Evolutionary conservation across 768 basidiomycete species (phyloP), one percentile per base, ranked within the genome.

Genomic region (Trametes cubensis): DNA sequence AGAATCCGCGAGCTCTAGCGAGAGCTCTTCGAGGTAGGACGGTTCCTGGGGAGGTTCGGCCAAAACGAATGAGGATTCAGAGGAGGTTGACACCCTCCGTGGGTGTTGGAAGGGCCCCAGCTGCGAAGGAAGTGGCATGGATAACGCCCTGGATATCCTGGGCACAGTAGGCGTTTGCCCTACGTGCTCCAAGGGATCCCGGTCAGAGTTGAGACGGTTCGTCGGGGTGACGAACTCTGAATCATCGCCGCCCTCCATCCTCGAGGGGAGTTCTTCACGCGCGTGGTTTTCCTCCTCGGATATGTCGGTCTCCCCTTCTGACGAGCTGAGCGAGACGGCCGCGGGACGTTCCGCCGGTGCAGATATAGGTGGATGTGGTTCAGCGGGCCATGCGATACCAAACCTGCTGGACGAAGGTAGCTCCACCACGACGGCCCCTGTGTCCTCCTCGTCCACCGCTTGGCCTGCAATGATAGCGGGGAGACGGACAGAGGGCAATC

Each of bases 1-100:
- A 13, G 89, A 88, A 74, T 97, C 95, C 14, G 95, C 94, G 15
- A 97, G 81, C 74, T 98, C 95, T 28, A 90, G 76, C 0, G 94
- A 92, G 57, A 95, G 78, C 61, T 90, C 89, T 46, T 83, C 82
- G 65, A 89, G 78, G 59, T 78, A 81, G 3, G 76, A 70, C 11
- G 71, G 70, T 26, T 77, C 76, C 55, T 64, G 72, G 11, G 73
- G 69, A 34, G 59, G 54, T 25, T 72, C 70, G 15, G 66, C 48
- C 67, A 57, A 55, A 42, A 71, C 55, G 45, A 67, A 58, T 62
- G 65, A 55, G 65, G 66, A 60, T 41, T 59, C 45, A 8, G 66
- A 59, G 42, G 62, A 63, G 20, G 67, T 58, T 48, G 67, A 38
- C 20, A 58, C 18, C 63, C 85, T 79, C 66, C 79, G 80, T 8